These are phyloP conservation scores for Tricholoma matsutake DNA, from an alignment of 768 basidiomycete genomes.

Conservation along the genomic window DNA sequence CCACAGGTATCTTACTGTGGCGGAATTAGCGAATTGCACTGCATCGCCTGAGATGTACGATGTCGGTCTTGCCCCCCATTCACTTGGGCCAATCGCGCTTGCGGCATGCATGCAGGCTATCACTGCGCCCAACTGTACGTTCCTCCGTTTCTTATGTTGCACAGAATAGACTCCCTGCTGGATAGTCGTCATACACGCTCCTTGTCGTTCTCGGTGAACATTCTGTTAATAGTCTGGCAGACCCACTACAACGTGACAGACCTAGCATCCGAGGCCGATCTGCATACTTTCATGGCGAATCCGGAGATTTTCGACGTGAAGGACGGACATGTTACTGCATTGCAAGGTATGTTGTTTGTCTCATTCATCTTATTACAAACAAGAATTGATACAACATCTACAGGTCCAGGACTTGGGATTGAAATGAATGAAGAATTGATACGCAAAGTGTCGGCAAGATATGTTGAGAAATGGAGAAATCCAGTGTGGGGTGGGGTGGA, in stretches of 20 bases:
- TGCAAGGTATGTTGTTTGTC: too few species aligned
- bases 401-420: too few species aligned
- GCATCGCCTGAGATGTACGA: conserved; percentile 70
- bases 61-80: conserved; percentile 69
- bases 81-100: conserved; percentile 66
- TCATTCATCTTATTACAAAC: too few species aligned
- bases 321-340: conserved; percentile 13
- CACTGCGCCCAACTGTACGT: conserved; percentile 55
- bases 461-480: too few species aligned
- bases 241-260: conserved; percentile 61
- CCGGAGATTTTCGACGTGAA: conserved; percentile 53
- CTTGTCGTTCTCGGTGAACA: neutral
- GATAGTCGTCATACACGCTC: conserved; percentile 28
- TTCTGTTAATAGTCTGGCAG: conserved; percentile 23
- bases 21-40: conserved; percentile 55
- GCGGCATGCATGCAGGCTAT: conserved; percentile 67
- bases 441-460: too few species aligned
- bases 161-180: neutral
- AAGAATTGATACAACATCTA: too few species aligned
- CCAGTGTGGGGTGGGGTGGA: too few species aligned
- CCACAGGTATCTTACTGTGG: conserved; percentile 54
- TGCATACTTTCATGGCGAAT: conserved; percentile 56
- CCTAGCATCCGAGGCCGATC: conserved; percentile 38
- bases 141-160: neutral
- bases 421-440: too few species aligned